Conservation (phyloP, 768 basidiomycete genomes). For the Pleurotus ostreatus region DNA sequence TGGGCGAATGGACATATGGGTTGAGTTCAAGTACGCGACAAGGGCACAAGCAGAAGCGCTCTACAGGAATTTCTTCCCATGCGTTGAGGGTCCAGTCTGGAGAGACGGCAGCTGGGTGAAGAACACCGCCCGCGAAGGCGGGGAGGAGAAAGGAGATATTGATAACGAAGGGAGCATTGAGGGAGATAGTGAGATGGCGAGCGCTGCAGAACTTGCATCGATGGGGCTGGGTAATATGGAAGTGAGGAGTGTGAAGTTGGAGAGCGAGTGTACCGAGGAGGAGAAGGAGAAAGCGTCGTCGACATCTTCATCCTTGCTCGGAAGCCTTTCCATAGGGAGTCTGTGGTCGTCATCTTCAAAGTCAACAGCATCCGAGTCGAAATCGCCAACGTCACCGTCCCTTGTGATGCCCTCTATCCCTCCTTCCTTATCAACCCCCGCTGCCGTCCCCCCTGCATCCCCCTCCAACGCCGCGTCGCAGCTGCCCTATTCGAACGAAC, state of each 20-base stretch:
- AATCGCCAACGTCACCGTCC: slow-evolving; percentile 30
- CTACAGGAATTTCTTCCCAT: slow-evolving; percentile 91
- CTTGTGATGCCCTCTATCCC: slow-evolving; percentile 36
- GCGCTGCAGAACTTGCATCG: slow-evolving; percentile 10
- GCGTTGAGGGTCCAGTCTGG: slow-evolving; percentile 6
- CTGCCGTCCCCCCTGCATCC: slow-evolving; percentile 18
- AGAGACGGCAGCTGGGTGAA: slow-evolving; percentile 4
- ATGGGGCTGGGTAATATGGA: slow-evolving; percentile 10
- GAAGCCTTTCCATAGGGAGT: slow-evolving; percentile 2
- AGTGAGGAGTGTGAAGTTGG: slow-evolving; percentile 8
- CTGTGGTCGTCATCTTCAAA: slow-evolving; percentile 37
- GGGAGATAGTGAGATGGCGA: slow-evolving; percentile 21
- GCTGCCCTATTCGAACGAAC: neutral
- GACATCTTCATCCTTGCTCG: slow-evolving; percentile 22
- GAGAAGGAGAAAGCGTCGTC: slow-evolving; percentile 20
- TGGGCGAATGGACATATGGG: slow-evolving; percentile 90
- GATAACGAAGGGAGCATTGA: slow-evolving; percentile 30
- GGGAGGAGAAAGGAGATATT: slow-evolving; percentile 18
- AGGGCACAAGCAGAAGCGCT: slow-evolving; percentile 83
- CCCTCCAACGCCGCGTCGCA: neutral
- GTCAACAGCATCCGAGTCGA: slow-evolving; percentile 39
- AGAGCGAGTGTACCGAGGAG: slow-evolving; percentile 13
- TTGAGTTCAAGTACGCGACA: slow-evolving; percentile 85
- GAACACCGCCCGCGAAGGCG: neutral
- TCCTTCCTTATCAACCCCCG: slow-evolving; percentile 25